Evolutionary conservation across 805 yeast species (phyloP).

Genomic region (Metschnikowia similis): DNA sequence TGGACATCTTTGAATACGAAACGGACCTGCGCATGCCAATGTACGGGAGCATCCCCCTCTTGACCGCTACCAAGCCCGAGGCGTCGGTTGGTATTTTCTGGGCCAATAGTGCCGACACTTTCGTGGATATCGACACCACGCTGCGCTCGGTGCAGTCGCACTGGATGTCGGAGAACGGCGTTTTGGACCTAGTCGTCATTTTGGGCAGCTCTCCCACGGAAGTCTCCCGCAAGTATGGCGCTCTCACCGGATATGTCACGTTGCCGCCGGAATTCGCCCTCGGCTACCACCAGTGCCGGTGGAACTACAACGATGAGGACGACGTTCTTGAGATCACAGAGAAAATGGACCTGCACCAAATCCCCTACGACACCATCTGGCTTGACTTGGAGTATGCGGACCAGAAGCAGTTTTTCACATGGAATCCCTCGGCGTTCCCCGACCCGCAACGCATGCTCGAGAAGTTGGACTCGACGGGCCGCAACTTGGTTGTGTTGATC

Average conservation of each 20-base stretch:
- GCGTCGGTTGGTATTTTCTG: constrained; percentile 77
- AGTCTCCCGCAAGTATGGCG: constrained; percentile 59
- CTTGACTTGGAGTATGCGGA: constrained; percentile 91
- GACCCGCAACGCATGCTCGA: constrained; percentile 66
- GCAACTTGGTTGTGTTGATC: constrained; percentile 78
- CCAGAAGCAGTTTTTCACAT: constrained; percentile 82
- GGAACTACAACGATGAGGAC: constrained; percentile 89
- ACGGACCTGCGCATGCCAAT: constrained; percentile 77
- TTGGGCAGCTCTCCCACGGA: constrained; percentile 55
- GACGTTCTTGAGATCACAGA: constrained; percentile 74
- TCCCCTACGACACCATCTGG: constrained; percentile 94
- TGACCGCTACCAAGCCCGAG: constrained; percentile 61
- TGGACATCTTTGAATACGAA: constrained; percentile 93
- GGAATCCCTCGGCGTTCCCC: constrained; percentile 75
- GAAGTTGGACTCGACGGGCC: constrained; percentile 62
- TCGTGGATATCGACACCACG: constrained; percentile 60
- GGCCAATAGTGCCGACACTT: constrained; percentile 92
- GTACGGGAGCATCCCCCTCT: constrained; percentile 93
- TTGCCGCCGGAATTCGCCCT: constrained; percentile 76
- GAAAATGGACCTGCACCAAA: constrained; percentile 64
- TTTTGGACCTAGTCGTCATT: constrained; percentile 68
- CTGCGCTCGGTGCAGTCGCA: constrained; percentile 50
- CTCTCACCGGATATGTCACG: constrained; percentile 65
- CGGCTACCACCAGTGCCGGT: constrained; percentile 94
- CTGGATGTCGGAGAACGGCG: constrained; percentile 93